Percentiles rank a stretch among this genome's conserved stretches.
Evolutionary conservation across 371 early-diverging fungal species (phyloP).

Genomic region (Mucor saturninus): DNA sequence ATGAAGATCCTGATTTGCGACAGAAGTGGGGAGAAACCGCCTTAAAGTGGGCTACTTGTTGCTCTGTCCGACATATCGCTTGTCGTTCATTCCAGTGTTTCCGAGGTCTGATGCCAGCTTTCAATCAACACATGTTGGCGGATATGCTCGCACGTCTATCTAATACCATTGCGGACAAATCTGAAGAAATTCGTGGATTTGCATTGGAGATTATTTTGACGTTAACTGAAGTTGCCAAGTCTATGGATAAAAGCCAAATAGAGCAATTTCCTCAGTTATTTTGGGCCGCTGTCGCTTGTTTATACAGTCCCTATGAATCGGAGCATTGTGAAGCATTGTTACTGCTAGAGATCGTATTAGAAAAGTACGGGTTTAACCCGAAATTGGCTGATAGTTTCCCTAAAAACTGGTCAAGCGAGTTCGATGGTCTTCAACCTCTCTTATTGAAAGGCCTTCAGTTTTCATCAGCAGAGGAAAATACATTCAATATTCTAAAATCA

Average conservation of each 20-base stretch:
- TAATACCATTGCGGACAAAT: slow-evolving; percentile 82
- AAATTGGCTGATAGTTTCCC: slow-evolving; percentile 63
- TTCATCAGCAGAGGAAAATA: slow-evolving; percentile 62
- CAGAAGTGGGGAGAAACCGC: slow-evolving; percentile 90
- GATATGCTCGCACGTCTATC: slow-evolving; percentile 85
- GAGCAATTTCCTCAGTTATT: slow-evolving; percentile 79
- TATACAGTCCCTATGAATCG: slow-evolving; percentile 79
- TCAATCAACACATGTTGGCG: slow-evolving; percentile 81
- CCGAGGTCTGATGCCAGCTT: slow-evolving; percentile 76
- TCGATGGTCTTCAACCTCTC: slow-evolving; percentile 77
- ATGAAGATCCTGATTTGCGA: slow-evolving; percentile 69
- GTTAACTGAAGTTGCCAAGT: slow-evolving; percentile 67
- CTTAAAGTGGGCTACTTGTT: slow-evolving; percentile 89
- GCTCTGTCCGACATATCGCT: slow-evolving; percentile 90
- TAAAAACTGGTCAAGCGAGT: slow-evolving; percentile 76
- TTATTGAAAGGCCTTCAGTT: slow-evolving; percentile 78
- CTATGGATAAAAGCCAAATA: slow-evolving; percentile 61
- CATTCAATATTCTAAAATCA: slow-evolving; percentile 34
- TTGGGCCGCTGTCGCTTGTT: slow-evolving; percentile 80
- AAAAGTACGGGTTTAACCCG: slow-evolving; percentile 40
- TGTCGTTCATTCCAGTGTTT: slow-evolving; percentile 90
- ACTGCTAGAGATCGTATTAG: slow-evolving; percentile 66
- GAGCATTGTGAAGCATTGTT: slow-evolving; percentile 75
- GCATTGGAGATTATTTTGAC: slow-evolving; percentile 85
- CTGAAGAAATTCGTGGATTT: slow-evolving; percentile 85